Evolutionary conservation across 2,329 filamentous ascomycete genomes (phyloP), one percentile per base, ranked within the genome.

Genomic region (Talaromyces albobiverticillius): DNA sequence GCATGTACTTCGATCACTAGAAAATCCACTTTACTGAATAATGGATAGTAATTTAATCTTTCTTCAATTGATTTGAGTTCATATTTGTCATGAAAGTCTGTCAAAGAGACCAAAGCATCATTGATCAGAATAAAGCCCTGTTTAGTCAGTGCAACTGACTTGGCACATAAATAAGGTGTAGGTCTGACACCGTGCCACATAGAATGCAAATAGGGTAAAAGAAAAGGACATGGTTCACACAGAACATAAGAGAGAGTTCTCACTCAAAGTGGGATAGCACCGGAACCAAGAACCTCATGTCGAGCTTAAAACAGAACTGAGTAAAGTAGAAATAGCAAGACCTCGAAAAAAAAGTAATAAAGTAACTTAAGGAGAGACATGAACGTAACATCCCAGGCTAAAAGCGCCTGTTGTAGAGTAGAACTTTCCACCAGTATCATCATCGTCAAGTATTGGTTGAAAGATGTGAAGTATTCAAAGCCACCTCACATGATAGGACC

Each of bases 401-500:
- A 43, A n/a, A 23, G 3, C 23, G 34, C 41, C 50, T 52, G 40
- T 29, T 29, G 32, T 14, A 40, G 36, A 40, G 36, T 23, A 41
- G 34, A 55, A 51, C 42, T 34, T 48, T 51, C 42, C 38, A 43
- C 42, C n/a, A 26, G 42, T 36, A 38, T 34, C 11, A 16, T 34
- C 11, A 16, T 46, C 48, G 9, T 43, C 26, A 50, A 26, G 26
- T 51, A 34, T 47, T 22, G 22, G 43, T 16, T n/a, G 29, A 34
- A 49, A 53, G 14, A 55, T 13, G 34, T 16, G 25, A 46, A 25
- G 20, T 32, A 42, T 34, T 32, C 2, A 25, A 34, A 11, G 18
- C 2, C 11, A 8, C 25, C 32, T 55, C 36, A 56, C 42, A 81
- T 82, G 67, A 83, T 72, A 56, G 81, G 77, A 73, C 82, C 87